Evolutionary conservation across 1,139 yeast species (phyloP), one percentile per base, ranked within the genome.

Genomic region (Arxiozyma slooffiae): DNA sequence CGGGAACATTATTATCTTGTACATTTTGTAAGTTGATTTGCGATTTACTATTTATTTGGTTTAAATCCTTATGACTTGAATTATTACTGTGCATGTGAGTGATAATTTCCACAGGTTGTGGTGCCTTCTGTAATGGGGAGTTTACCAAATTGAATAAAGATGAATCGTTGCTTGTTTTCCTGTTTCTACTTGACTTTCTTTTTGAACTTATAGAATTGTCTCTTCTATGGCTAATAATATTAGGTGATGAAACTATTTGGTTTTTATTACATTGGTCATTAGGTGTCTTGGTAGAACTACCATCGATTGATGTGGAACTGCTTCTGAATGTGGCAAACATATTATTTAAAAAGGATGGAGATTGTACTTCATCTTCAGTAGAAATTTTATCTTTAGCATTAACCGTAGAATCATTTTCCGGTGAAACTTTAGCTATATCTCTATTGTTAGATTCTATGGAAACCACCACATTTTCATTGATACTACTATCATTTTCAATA

Each of bases 141-240:
- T n/a, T 34, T 18, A 46, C 18, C 9, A 18, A 20, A 7, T 34
- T 44, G 3, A 41, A 23, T 7, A 42, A 20, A n/a, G 49, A 38
- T 11, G 36, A 42, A 37, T 49, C 48, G 26, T 44, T 49, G 37
- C 49, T 47, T 4, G 39, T 40, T n/a, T 48, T 48, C 26, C 50
- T 49, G 8, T 42, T 23, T 24, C 38, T 47, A 23, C 47, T 47
- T 7, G 47, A 18, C 18, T 47, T 46, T 9, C 49, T 48, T 38
- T 46, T 52, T 18, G 42, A 49, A 18, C 50, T 49, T 11, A 46
- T 16, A 11, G 59, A 56, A 9, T 53, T 44, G 37, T 53, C 52
- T 30, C 59, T 48, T 43, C 59, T 48, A 47, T 56, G 59, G 1
- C 58, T 53, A 17, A 56, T 56, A 34, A 56, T 55, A 46, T 44